A percentile compares a stretch with the other conserved stretches of the same genome.
Conservation (phyloP, 352 stramenopile genomes). For the Phytophthora pisi region DNA sequence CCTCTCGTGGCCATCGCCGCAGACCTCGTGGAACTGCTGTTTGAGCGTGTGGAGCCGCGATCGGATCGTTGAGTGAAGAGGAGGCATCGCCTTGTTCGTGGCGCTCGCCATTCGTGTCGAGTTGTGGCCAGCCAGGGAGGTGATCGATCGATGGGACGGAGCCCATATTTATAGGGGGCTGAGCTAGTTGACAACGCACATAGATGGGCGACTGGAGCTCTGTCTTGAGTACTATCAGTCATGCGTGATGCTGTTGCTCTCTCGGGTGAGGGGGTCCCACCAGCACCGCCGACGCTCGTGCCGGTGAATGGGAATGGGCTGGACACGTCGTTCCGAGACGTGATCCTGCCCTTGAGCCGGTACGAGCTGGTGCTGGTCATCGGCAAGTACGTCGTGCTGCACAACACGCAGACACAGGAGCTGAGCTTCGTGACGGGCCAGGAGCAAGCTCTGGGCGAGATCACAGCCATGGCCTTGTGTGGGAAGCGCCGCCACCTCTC, state of each 20-base stretch:
- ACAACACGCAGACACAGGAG: slow-evolving; percentile 71
- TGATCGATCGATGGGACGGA: slow-evolving; percentile 12
- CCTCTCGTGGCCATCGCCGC: background rate
- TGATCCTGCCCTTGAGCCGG: slow-evolving; percentile 58
- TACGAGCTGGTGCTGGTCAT: slow-evolving; percentile 68
- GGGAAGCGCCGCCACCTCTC: slow-evolving; percentile 57
- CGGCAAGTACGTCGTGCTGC: slow-evolving; percentile 69
- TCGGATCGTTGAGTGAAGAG: slow-evolving; percentile 24
- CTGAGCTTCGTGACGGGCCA: slow-evolving; percentile 53
- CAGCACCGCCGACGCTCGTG: slow-evolving; percentile 26
- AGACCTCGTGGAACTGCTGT: slow-evolving; percentile 22
- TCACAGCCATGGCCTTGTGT: slow-evolving; percentile 75
- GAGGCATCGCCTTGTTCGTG: background rate
- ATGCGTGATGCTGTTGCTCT: slow-evolving; percentile 16
- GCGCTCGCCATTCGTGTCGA: slow-evolving; percentile 4
- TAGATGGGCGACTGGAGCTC: too few relatives aligned
- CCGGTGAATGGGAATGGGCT: slow-evolving; percentile 62
- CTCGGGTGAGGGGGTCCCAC: background rate
- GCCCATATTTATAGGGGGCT: slow-evolving; percentile 28
- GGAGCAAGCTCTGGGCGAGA: slow-evolving; percentile 45
- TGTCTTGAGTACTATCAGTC: background rate
- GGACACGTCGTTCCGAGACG: slow-evolving; percentile 55
- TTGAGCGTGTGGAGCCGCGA: slow-evolving; percentile 23
- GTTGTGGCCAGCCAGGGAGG: background rate
- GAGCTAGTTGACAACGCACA: background rate